Conservation (phyloP, 345 rosid genomes). For the Mercurialis annua region DNA sequence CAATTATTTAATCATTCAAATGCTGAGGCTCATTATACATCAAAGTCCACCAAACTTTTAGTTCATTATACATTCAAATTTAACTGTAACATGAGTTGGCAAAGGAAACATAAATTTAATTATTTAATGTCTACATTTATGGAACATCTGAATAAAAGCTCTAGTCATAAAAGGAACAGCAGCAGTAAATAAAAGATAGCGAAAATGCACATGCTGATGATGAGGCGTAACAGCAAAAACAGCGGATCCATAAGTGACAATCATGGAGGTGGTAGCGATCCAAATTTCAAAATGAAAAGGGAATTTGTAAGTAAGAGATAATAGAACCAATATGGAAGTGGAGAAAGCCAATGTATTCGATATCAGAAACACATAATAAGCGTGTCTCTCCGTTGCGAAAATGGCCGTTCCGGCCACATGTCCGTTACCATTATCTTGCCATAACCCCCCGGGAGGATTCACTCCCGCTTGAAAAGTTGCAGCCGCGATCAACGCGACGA, state of each 20-base stretch:
- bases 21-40: no score
- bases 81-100: no score
- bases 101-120: no score
- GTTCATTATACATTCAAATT: no score
- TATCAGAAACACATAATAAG: slow-evolving; percentile 30
- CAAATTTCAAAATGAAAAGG: slow-evolving; percentile 25
- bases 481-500: slow-evolving; percentile 11
- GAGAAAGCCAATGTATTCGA: slow-evolving; percentile 14
- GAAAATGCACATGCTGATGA: slow-evolving; percentile 4
- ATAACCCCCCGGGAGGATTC: slow-evolving; percentile 22
- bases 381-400: neutral
- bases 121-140: neutral
- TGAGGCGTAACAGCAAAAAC: slow-evolving; percentile 26
- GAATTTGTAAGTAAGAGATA: slow-evolving; percentile 16
- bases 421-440: slow-evolving; percentile 15
- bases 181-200: slow-evolving; percentile 15
- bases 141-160: slow-evolving; percentile 11
- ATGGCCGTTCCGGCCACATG: slow-evolving; percentile 9
- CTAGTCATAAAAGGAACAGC: slow-evolving; percentile 16
- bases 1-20: no score
- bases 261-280: slow-evolving; percentile 20
- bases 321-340: slow-evolving; percentile 15
- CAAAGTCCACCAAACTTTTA: no score
- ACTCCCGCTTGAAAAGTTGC: slow-evolving; percentile 30
- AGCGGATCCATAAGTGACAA: slow-evolving; percentile 24